phyloP scores from a whole-genome alignment of 495 filamentous ascomycete species.

The Penicillium crystallinum region DNA sequence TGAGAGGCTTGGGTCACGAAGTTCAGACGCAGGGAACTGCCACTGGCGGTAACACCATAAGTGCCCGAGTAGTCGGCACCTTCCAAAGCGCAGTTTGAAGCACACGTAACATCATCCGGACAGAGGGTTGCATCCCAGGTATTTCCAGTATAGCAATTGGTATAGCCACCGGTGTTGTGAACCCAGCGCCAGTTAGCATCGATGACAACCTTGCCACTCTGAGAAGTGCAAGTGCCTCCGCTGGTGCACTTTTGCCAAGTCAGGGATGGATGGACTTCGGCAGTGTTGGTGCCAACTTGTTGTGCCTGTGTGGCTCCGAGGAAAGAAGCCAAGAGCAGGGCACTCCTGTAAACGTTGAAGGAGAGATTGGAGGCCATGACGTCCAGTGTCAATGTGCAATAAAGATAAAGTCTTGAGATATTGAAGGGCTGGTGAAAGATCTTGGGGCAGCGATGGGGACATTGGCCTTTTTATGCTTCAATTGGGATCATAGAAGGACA shows the following conservation, averaged over 20 bases:
- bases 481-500: not conserved
- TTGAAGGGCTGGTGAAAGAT: not conserved
- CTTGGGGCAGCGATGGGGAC: not conserved
- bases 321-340: conserved; percentile 9
- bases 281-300: conserved; percentile 13
- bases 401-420: not conserved
- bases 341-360: conserved; percentile 19
- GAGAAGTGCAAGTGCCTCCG: conserved; percentile 46
- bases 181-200: conserved; percentile 65
- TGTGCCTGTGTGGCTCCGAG: not conserved
- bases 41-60: conserved; percentile 49
- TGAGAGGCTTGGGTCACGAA: conserved; percentile 42
- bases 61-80: conserved; percentile 51
- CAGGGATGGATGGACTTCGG: conserved; percentile 28
- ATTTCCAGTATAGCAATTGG: conserved; percentile 63
- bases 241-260: conserved; percentile 52
- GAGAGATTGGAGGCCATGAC: conserved; percentile 19
- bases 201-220: conserved; percentile 51
- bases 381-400: not conserved
- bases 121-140: conserved; percentile 51
- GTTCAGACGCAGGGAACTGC: conserved; percentile 46
- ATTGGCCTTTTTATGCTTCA: conserved; percentile 7
- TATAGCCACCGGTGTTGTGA: conserved; percentile 45
- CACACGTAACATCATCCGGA: conserved; percentile 48
- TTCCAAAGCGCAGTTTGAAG: conserved; percentile 55